Percentiles rank a stretch among this genome's conserved stretches.
phyloP scores from a whole-genome alignment of 352 stramenopile genomes.

The Stramenopiles sp. region DNA sequence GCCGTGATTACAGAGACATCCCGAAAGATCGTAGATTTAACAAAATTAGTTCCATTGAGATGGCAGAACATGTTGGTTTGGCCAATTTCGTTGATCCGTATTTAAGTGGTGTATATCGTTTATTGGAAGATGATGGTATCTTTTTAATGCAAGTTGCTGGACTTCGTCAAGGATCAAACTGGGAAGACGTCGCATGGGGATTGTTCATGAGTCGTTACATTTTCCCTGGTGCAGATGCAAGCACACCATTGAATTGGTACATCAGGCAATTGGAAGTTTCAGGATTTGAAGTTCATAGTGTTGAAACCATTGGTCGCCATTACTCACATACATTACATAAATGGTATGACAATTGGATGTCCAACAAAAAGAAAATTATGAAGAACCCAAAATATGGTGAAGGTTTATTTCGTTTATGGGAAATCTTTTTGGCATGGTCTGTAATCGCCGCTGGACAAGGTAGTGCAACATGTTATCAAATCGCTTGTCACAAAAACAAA shows the following conservation, averaged over 20 bases:
- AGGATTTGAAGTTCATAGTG: slow-evolving; percentile 24
- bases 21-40: slow-evolving; percentile 19
- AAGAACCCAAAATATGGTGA: slow-evolving; percentile 12
- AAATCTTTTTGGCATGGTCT: slow-evolving; percentile 17
- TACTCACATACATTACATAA: slow-evolving; percentile 23
- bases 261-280: slow-evolving; percentile 21
- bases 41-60: slow-evolving; percentile 24
- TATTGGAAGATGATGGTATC: slow-evolving; percentile 14
- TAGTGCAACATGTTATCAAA: slow-evolving; percentile 14
- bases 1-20: slow-evolving; percentile 25
- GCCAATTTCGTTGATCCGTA: slow-evolving; percentile 22
- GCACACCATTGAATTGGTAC: slow-evolving; percentile 18
- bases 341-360: slow-evolving; percentile 25
- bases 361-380: slow-evolving; percentile 19
- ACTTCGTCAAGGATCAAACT: slow-evolving; percentile 21
- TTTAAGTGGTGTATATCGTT: slow-evolving; percentile 15
- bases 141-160: slow-evolving; percentile 27
- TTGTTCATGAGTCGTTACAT: slow-evolving; percentile 27
- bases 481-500: slow-evolving; percentile 17
- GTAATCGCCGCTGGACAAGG: slow-evolving; percentile 16
- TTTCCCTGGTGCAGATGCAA: slow-evolving; percentile 24
- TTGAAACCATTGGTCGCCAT: slow-evolving; percentile 23
- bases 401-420: slow-evolving; percentile 16
- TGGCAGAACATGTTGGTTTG: slow-evolving; percentile 26
- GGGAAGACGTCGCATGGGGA: slow-evolving; percentile 23